Conservation (phyloP, 495 filamentous ascomycete genomes). For the Niebla homalea region DNA sequence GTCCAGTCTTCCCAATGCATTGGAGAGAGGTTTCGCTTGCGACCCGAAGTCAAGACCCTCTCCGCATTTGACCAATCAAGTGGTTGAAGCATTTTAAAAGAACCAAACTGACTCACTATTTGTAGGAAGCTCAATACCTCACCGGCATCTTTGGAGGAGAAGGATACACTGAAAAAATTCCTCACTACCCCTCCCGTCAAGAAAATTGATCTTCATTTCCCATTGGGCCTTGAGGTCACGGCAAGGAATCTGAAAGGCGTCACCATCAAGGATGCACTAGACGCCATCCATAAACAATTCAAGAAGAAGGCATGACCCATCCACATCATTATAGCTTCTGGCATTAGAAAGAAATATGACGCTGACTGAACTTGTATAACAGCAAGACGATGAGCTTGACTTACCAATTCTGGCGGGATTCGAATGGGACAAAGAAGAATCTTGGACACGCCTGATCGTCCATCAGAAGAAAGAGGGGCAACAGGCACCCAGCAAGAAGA, state of each 20-base stretch:
- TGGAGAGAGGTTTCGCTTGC: not conserved
- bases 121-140: conserved; percentile 83
- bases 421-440: conserved; percentile 89
- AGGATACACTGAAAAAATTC: conserved; percentile 64
- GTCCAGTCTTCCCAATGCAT: conserved; percentile 16
- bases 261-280: conserved; percentile 87
- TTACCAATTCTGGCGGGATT: conserved; percentile 76
- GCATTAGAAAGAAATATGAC: not conserved
- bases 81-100: not conserved
- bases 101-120: not conserved
- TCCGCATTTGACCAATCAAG: not conserved
- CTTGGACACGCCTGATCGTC: conserved; percentile 60
- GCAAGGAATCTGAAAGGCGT: conserved; percentile 84
- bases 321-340: not conserved
- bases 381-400: conserved; percentile 84
- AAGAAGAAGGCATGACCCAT: conserved; percentile 60
- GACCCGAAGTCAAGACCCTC: not conserved
- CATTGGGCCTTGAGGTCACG: conserved; percentile 72
- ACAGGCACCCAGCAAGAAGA: conserved; percentile 46
- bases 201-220: conserved; percentile 85
- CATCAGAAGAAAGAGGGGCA: conserved; percentile 64
- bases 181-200: conserved; percentile 73
- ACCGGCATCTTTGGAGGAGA: conserved; percentile 60
- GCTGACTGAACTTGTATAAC: conserved; percentile 11
- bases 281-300: conserved; percentile 86